These are phyloP conservation scores for Penicillium italicum DNA, from an alignment of 2,329 filamentous ascomycete species.

Conservation along the genomic window DNA sequence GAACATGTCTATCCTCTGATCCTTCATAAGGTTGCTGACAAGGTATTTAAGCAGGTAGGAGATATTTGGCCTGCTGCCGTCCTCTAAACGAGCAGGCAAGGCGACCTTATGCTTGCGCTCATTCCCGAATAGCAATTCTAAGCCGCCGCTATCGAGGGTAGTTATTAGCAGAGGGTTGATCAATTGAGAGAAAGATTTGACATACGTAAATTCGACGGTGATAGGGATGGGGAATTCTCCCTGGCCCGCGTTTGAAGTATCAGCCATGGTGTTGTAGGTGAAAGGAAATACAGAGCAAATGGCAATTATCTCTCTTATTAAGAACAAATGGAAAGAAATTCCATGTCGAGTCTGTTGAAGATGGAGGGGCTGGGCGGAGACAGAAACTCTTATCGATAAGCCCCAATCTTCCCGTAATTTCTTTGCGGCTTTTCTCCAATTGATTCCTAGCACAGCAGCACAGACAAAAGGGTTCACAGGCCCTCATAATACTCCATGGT, in stretches of 20 bases:
- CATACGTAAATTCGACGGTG: constrained; percentile 70
- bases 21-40: constrained; percentile 78
- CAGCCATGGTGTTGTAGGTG: constrained; percentile 1
- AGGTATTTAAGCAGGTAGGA: constrained; percentile 74
- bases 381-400: constrained; percentile 41
- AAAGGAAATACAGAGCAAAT: not conserved
- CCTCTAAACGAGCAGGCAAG: constrained; percentile 61
- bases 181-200: constrained; percentile 3
- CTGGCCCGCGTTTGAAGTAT: constrained; percentile 5
- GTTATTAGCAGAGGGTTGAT: constrained; percentile 5
- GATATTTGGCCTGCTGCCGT: constrained; percentile 63
- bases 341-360: constrained; percentile 1
- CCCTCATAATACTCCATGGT: constrained; percentile 33
- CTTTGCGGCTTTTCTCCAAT: constrained; percentile 22
- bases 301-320: not conserved
- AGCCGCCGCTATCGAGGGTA: constrained; percentile 63
- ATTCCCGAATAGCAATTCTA: constrained; percentile 91
- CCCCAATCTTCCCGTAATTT: constrained; percentile 21
- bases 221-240: constrained; percentile 49
- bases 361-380: constrained; percentile 17
- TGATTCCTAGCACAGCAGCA: not conserved
- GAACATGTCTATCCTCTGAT: constrained; percentile 81
- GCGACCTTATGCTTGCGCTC: constrained; percentile 67
- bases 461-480: not conserved
- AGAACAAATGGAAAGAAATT: not conserved